Conservation (phyloP, 2,329 filamentous ascomycete genomes). For the Colletotrichum siamense region DNA sequence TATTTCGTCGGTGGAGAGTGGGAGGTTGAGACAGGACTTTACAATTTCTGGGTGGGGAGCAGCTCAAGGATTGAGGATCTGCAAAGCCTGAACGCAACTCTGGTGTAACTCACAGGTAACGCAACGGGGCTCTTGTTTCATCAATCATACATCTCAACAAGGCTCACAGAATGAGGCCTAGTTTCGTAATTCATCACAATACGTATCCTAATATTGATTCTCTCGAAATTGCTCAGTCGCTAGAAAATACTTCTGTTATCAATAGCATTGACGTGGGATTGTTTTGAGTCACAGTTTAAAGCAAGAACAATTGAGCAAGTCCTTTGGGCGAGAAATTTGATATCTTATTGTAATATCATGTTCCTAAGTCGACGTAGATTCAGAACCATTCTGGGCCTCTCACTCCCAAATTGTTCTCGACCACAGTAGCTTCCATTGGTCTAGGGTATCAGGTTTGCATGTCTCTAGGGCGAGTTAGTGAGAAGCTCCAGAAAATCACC, state of each 20-base stretch:
- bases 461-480: neutral
- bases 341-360: neutral
- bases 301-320: too few relatives aligned
- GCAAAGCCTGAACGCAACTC: neutral
- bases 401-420: neutral
- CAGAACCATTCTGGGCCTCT: neutral
- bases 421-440: neutral
- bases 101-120: neutral
- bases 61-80: slow-evolving; percentile 27
- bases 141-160: neutral
- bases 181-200: neutral
- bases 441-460: neutral
- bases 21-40: slow-evolving; percentile 27
- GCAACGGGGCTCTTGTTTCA: neutral
- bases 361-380: neutral
- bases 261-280: neutral
- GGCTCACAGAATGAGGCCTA: neutral
- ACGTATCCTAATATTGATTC: neutral
- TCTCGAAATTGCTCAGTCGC: neutral
- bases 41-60: slow-evolving; percentile 34
- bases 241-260: accelerated
- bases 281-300: neutral
- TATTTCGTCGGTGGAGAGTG: slow-evolving; percentile 32
- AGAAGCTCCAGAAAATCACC: too few relatives aligned
- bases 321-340: neutral